These are phyloP conservation scores for Blastobotrys terrestris DNA, from an alignment of 805 yeast genomes.

Conservation along the genomic window DNA sequence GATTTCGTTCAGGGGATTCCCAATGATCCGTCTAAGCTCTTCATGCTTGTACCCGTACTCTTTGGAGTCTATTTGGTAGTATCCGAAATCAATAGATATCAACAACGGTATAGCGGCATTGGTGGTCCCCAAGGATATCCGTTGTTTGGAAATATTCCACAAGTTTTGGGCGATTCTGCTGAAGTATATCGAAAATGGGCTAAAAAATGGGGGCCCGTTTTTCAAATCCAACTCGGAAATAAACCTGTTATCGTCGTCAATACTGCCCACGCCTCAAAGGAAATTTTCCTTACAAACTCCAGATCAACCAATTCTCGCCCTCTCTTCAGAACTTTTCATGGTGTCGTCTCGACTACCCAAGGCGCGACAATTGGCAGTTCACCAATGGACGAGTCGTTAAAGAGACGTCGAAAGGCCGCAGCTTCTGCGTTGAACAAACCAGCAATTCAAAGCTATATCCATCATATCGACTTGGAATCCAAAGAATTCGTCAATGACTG, in stretches of 20 bases:
- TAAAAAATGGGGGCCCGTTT: conserved; percentile 37
- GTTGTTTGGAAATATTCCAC: conserved; percentile 6
- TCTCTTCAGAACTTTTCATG: conserved; percentile 57
- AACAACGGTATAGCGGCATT: conserved; percentile 3
- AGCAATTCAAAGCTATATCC: conserved; percentile 31
- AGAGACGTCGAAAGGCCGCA: conserved; percentile 33
- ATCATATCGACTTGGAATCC: conserved; percentile 32
- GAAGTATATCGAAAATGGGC: conserved; percentile 40
- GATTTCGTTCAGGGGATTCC: background rate
- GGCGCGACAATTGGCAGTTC: conserved; percentile 37
- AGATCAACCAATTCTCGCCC: conserved; percentile 62
- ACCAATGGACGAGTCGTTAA: conserved; percentile 35
- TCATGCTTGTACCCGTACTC: background rate
- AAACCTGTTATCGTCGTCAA: conserved; percentile 58
- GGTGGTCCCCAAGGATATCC: conserved; percentile 6
- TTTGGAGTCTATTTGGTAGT: background rate
- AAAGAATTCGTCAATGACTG: conserved; percentile 30
- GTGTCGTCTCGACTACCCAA: conserved; percentile 45
- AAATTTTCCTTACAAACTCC: conserved; percentile 45
- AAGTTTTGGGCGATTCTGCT: background rate
- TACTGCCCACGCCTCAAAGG: conserved; percentile 45
- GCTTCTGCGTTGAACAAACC: conserved; percentile 35
- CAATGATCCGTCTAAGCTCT: background rate
- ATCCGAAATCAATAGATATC: conserved; percentile 2
- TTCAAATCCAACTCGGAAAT: conserved; percentile 57